Evolutionary conservation across 2,329 filamentous ascomycete genomes (phyloP), one percentile per base, ranked within the genome.

Genomic region (Fusarium longipes): DNA sequence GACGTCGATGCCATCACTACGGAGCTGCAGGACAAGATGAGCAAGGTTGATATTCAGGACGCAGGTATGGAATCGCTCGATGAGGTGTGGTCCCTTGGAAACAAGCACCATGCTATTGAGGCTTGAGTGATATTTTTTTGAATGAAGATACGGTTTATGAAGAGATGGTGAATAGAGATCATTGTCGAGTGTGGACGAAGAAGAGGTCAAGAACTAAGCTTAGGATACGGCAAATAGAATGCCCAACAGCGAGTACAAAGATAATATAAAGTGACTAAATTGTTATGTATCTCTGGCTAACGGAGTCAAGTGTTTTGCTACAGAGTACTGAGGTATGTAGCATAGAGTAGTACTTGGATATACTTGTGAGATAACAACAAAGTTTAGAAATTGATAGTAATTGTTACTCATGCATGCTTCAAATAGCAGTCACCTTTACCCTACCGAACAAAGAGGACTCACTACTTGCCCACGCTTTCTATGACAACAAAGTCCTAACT

Each of bases 1-100:
- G 90, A 97, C 75, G 87, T 97, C 3, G 86, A 92, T 2, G 83
- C 83, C 30, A 88, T 98, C 55, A 97, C 94, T 1, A 82, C 87
- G 73, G 89, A 96, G 77, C 80, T 99, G 42, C 86, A 83, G 70
- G 80, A 88, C 65, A 89, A 88, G 80, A 73, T 71, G 63, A 55
- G 53, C 32, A 71, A 69, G 63, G 47, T 59, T 11, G 43, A 56
- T 39, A 29, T 62, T 10, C 53, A 63, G 32, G 63, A 52, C 14
- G 52, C 27, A 14, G 59, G 44, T 18, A 45, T 72, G 17, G 60
- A 70, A n/a, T 62, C 61, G 5, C 61, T 65, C 7, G 57, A 68
- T 39, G 60, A 65, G 33, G 66, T 63, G 18, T 67, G 64, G 57
- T 24, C 44, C 38, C 50, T 55, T 18, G 59, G 52, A 25, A 52